phyloP scores from a whole-genome alignment of 179 eudicot species.

The Drosera spatulata region DNA sequence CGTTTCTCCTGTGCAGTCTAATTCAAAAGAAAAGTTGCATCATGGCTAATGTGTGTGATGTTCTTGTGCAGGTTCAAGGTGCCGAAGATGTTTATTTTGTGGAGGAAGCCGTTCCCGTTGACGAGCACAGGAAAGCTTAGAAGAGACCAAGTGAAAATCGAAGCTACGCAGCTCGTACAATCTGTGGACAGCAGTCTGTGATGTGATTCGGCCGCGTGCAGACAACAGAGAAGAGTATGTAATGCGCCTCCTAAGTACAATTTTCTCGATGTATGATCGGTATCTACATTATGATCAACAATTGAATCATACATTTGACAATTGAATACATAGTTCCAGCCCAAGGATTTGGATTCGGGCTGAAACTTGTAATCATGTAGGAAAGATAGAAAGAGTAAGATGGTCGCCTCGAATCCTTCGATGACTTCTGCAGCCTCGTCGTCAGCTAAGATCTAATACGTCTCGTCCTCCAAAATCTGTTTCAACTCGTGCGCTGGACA shows the following conservation, averaged over 20 bases:
- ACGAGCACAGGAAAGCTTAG: conserved; percentile 79
- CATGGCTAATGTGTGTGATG: background rate
- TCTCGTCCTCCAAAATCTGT: conserved; percentile 5
- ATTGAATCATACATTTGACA: too few relatives aligned
- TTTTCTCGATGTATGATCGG: too few relatives aligned
- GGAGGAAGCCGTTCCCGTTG: conserved; percentile 59
- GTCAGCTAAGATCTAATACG: too few relatives aligned
- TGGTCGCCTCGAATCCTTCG: too few relatives aligned
- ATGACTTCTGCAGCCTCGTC: too few relatives aligned
- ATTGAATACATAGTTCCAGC: too few relatives aligned
- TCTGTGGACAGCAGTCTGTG: conserved; percentile 36
- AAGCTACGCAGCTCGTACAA: conserved; percentile 33
- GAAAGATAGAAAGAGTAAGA: too few relatives aligned
- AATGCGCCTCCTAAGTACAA: too few relatives aligned
- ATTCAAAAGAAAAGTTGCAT: background rate
- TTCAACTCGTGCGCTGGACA: conserved; percentile 2
- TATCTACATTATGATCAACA: too few relatives aligned
- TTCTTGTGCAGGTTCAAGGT: conserved; percentile 59
- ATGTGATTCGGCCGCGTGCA: background rate
- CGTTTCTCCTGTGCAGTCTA: background rate
- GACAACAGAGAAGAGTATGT: too few relatives aligned
- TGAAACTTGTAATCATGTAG: too few relatives aligned
- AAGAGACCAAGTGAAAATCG: conserved; percentile 48
- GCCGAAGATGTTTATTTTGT: conserved; percentile 45
- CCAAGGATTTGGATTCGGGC: too few relatives aligned